A percentile compares a stretch with the other conserved stretches of the same genome.
These are phyloP conservation scores for Hyphopichia wangnamkhiaoensis DNA, from an alignment of 1,139 yeast species.

Conservation along the genomic window DNA sequence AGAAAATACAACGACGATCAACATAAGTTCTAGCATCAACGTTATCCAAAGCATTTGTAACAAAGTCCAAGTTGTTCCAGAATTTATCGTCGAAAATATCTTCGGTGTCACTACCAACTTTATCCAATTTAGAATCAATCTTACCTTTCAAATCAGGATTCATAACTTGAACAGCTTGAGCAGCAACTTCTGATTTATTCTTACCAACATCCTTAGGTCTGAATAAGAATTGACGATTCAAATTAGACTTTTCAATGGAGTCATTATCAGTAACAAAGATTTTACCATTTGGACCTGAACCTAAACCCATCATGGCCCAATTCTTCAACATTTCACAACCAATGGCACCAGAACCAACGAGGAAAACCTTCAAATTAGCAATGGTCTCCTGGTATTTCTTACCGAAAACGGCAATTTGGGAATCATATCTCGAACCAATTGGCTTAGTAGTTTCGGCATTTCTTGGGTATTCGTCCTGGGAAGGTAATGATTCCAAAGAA, in stretches of 20 bases:
- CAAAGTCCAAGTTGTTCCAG: slow-evolving; percentile 82
- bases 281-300: slow-evolving; percentile 86
- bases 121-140: slow-evolving; percentile 75
- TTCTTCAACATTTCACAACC: slow-evolving; percentile 99
- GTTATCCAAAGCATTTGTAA: slow-evolving; percentile 94
- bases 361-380: slow-evolving; percentile 77
- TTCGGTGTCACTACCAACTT: slow-evolving; percentile 94
- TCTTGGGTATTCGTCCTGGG: slow-evolving; percentile 56
- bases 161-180: slow-evolving; percentile 78
- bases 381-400: slow-evolving; percentile 68
- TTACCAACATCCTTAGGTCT: slow-evolving; percentile 93
- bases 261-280: slow-evolving; percentile 91
- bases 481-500: slow-evolving; percentile 86
- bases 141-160: slow-evolving; percentile 81
- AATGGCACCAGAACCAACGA: slow-evolving; percentile 98
- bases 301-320: slow-evolving; percentile 97
- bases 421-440: slow-evolving; percentile 80
- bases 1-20: slow-evolving; percentile 94
- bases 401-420: slow-evolving; percentile 94
- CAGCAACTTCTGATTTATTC: slow-evolving; percentile 89
- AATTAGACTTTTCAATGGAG: slow-evolving; percentile 90
- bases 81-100: slow-evolving; percentile 81
- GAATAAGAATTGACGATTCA: slow-evolving; percentile 94
- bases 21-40: slow-evolving; percentile 98
- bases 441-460: slow-evolving; percentile 75